Evolutionary conservation across 2,329 filamentous ascomycete species (phyloP).

Genomic region (Emmonsiellopsis sp.): DNA sequence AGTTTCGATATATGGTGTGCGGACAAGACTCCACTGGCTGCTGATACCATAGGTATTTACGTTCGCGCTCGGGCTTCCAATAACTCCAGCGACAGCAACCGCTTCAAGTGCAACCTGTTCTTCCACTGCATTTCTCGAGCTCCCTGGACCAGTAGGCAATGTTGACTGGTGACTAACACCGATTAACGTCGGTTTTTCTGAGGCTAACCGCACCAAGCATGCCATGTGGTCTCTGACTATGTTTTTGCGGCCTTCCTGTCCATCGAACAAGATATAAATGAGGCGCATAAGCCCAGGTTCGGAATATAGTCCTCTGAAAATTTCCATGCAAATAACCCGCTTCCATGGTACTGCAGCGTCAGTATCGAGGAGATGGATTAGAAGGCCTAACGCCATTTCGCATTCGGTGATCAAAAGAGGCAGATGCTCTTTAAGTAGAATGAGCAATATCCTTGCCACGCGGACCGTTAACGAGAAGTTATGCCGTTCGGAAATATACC

Average conservation of each 20-base stretch:
- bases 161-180: slow-evolving; percentile 85
- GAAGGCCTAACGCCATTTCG: slow-evolving; percentile 68
- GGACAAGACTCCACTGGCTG: slow-evolving; percentile 79
- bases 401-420: slow-evolving; percentile 67
- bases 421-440: slow-evolving; percentile 71
- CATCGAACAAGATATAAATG: slow-evolving; percentile 75
- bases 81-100: slow-evolving; percentile 78
- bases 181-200: slow-evolving; percentile 81
- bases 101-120: slow-evolving; percentile 88
- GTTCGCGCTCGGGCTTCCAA: slow-evolving; percentile 61
- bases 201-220: slow-evolving; percentile 83
- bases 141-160: slow-evolving; percentile 57
- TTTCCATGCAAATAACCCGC: slow-evolving; percentile 79
- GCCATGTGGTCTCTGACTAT: slow-evolving; percentile 76
- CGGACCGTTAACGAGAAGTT: slow-evolving; percentile 76
- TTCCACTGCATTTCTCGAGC: slow-evolving; percentile 49
- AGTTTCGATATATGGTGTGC: slow-evolving; percentile 84
- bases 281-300: slow-evolving; percentile 69
- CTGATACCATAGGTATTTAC: slow-evolving; percentile 68
- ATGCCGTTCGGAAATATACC: slow-evolving; percentile 65
- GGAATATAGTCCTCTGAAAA: slow-evolving; percentile 76
- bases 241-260: slow-evolving; percentile 59
- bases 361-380: slow-evolving; percentile 81
- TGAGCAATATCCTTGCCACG: slow-evolving; percentile 71
- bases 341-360: slow-evolving; percentile 75